Evolutionary conservation across 1,284 basidiomycete genomes (phyloP).

Genomic region (Erythrobasidium hasegawianum): DNA sequence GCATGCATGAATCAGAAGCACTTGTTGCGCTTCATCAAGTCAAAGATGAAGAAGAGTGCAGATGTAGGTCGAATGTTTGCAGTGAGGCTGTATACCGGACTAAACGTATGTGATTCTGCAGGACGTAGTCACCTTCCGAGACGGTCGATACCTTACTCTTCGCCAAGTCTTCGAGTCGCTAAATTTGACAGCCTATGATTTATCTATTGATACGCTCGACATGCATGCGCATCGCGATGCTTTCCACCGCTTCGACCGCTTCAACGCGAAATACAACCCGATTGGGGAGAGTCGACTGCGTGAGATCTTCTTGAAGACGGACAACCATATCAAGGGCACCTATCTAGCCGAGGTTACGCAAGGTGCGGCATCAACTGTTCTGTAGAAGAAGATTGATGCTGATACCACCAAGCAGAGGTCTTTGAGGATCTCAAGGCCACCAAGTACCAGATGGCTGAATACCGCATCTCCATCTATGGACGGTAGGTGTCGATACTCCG

Average conservation of each 20-base stretch:
- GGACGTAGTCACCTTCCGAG: conserved; percentile 95
- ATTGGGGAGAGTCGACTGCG: conserved; percentile 91
- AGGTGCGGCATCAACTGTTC: conserved; percentile 57
- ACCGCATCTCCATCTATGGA: conserved; percentile 94
- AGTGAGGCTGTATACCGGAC: neutral
- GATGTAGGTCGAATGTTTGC: conserved; percentile 48
- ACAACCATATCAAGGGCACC: conserved; percentile 68
- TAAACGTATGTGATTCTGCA: conserved; percentile 48
- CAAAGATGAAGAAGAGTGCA: conserved; percentile 63
- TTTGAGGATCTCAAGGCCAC: conserved; percentile 95
- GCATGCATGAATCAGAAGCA: conserved; percentile 99
- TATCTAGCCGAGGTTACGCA: conserved; percentile 94
- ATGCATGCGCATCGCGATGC: conserved; percentile 99
- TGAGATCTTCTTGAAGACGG: conserved; percentile 98
- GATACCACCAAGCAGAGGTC: conserved; percentile 77
- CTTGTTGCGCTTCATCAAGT: conserved; percentile 97
- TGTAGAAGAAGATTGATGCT: neutral
- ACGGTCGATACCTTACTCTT: conserved; percentile 82
- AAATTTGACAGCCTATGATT: conserved; percentile 91
- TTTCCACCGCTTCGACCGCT: conserved; percentile 96
- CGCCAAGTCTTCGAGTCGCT: conserved; percentile 93
- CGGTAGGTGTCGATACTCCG: conserved; percentile 48
- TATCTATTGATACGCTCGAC: conserved; percentile 97
- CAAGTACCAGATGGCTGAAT: conserved; percentile 90
- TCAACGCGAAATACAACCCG: conserved; percentile 76